Evolutionary conservation across 129 eudicot species (phyloP).

Genomic region (Flaveria linearis): DNA sequence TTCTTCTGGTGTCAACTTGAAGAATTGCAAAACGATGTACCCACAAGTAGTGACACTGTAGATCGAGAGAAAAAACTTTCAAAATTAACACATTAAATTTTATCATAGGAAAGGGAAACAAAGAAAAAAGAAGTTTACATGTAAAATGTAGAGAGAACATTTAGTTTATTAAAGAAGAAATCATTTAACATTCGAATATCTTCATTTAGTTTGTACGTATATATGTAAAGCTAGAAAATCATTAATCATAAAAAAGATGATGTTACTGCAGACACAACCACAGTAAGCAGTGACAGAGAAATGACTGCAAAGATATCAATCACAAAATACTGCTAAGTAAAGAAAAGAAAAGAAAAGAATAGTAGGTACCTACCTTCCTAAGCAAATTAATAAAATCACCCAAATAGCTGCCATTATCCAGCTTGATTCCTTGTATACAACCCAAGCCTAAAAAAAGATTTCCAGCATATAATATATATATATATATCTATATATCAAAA

Average conservation of each 20-base stretch:
- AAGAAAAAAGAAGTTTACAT: background rate
- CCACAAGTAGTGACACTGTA: constrained; percentile 76
- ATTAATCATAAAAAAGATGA: background rate
- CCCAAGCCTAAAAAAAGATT: constrained; percentile 60
- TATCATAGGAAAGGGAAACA: too few relatives aligned
- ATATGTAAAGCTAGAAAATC: background rate
- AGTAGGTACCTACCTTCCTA: constrained; percentile 84
- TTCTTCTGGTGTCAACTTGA: constrained; percentile 75
- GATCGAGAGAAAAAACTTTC: background rate
- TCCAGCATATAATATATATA: background rate
- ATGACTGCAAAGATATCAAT: background rate
- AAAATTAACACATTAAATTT: background rate
- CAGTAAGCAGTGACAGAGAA: background rate
- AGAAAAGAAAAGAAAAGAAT: constrained; percentile 20
- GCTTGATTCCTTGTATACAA: constrained; percentile 75
- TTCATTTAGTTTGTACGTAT: too few relatives aligned
- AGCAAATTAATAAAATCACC: constrained; percentile 63
- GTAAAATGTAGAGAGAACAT: background rate
- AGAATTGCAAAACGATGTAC: constrained; percentile 64
- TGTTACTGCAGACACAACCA: background rate
- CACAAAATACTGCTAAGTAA: background rate
- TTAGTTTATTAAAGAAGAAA: too few relatives aligned
- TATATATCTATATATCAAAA: too few relatives aligned
- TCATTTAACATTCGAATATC: too few relatives aligned
- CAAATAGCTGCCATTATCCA: constrained; percentile 64